Base-by-base conservation (phyloP, 2,329 filamentous ascomycete genomes). In the Diaporthe destruens region DNA sequence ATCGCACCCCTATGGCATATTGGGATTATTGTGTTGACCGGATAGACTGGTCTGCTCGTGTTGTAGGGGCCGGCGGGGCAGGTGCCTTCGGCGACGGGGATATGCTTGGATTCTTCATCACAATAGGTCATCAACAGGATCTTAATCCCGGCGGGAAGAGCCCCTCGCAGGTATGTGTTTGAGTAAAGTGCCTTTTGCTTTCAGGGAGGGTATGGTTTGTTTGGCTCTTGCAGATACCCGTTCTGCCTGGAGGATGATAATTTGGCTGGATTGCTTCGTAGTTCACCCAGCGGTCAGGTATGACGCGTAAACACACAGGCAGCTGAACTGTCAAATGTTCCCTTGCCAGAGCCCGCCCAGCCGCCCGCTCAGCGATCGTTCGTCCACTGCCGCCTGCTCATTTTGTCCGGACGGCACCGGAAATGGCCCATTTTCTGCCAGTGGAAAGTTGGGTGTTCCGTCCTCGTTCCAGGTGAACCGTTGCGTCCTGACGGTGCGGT, bases 381-480 rank as follows among this genome's bases (percentile, higher is more conserved):
- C 51, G 39, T 49, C 36, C 8, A 59, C 69, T 53, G 54, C 11
- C 6, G 39, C 72, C 66, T 74, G 69, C 1, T 74, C 75, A 18
- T 77, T 74, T 72, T 82, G 80, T 1, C 80, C 80, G 9, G 79
- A 76, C 0, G 80, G 80, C 8, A 80, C 80, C 5, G 69, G 55
- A 42, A 81, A 80, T 12, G 81, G 80, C 3, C 80, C 81, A 32
- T 82, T 82, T 72, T 79, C 78, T 3, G 80, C 80, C 25, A 77
- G 69, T 0, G 80, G 80, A 47, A 82, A 82, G 3, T 76, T 77
- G 0, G 81, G 81, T 44, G 78, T 80, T 7, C 80, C 80, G 39
- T 80, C 78, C 2, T 79, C 77, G 34, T 82, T 80, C 80, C 80
- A 82, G 20, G 75, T 77, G 36, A 82, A 81, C 66, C 77, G 79